Conservation (phyloP, 202 grass and related monocot species). For the Brachypodium distachyon region DNA sequence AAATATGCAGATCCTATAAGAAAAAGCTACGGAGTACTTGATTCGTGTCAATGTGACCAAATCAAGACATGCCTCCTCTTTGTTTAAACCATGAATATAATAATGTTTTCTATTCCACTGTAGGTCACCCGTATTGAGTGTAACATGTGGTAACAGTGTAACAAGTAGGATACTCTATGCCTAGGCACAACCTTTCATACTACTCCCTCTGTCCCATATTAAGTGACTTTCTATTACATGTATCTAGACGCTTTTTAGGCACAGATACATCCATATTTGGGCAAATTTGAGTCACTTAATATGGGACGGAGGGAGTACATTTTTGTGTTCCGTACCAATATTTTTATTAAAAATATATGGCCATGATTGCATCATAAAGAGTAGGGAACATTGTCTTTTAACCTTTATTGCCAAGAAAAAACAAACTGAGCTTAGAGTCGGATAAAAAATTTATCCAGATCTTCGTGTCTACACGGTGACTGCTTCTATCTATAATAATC, state of each 20-base stretch:
- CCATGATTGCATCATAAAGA: neutral
- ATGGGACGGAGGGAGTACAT: too few species aligned
- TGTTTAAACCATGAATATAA: neutral
- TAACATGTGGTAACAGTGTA: neutral
- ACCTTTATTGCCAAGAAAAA: neutral
- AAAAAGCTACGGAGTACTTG: too few species aligned
- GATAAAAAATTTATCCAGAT: neutral
- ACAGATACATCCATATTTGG: too few species aligned
- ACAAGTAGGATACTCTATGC: neutral
- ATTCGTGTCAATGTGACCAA: too few species aligned
- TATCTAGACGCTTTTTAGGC: too few species aligned
- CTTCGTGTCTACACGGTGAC: neutral
- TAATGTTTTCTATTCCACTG: neutral
- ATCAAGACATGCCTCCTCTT: too few species aligned
- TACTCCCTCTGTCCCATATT: too few species aligned
- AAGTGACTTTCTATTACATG: too few species aligned
- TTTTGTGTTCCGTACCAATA: neutral
- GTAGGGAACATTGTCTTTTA: neutral
- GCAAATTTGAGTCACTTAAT: too few species aligned
- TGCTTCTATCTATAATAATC: constrained; percentile 1
- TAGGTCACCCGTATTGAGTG: neutral
- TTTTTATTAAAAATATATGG: neutral
- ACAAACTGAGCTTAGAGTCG: neutral
- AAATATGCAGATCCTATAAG: too few species aligned
- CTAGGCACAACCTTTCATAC: too few species aligned